A percentile compares a stretch with the other conserved stretches of the same genome.
Conservation (phyloP, 2,329 filamentous ascomycete genomes). For the Ophioceras dolichostomum region DNA sequence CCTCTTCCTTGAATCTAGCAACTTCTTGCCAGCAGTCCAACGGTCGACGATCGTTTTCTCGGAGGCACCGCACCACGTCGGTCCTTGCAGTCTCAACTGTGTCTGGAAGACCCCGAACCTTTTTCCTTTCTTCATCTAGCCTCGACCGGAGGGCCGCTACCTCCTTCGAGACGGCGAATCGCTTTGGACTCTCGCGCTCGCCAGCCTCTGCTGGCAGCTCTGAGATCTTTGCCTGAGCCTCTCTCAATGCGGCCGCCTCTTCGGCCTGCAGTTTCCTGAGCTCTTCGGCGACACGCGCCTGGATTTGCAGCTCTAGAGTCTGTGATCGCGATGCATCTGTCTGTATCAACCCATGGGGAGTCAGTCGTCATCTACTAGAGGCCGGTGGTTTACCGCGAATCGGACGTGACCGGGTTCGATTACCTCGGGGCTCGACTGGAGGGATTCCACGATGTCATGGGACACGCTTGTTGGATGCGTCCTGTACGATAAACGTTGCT, state of each 20-base stretch:
- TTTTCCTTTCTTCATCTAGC: conserved; percentile 51
- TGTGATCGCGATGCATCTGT: conserved; percentile 80
- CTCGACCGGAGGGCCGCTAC: conserved; percentile 45
- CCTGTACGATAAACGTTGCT: conserved; percentile 18
- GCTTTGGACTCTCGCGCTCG: conserved; percentile 16
- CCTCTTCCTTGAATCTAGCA: conserved; percentile 79
- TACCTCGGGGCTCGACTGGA: conserved; percentile 83
- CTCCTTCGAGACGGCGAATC: conserved; percentile 44
- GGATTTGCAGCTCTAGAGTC: conserved; percentile 75
- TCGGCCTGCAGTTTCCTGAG: conserved; percentile 66
- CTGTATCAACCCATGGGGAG: conserved; percentile 29
- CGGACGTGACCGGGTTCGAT: conserved; percentile 9
- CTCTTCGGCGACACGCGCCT: conserved; percentile 74
- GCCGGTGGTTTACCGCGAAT: neutral
- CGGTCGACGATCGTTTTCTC: conserved; percentile 73
- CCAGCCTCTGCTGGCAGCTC: conserved; percentile 18
- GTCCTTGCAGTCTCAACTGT: conserved; percentile 62
- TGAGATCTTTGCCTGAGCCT: conserved; percentile 54
- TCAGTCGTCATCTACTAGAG: neutral
- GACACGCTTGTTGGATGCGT: conserved; percentile 49
- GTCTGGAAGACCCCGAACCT: conserved; percentile 57
- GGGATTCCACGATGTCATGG: conserved; percentile 66
- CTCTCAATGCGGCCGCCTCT: conserved; percentile 55
- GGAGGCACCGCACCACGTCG: conserved; percentile 68
- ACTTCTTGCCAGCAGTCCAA: conserved; percentile 94